Base-by-base conservation (phyloP, 169 alveolate genomes). In the Eimeria tenella region DNA sequence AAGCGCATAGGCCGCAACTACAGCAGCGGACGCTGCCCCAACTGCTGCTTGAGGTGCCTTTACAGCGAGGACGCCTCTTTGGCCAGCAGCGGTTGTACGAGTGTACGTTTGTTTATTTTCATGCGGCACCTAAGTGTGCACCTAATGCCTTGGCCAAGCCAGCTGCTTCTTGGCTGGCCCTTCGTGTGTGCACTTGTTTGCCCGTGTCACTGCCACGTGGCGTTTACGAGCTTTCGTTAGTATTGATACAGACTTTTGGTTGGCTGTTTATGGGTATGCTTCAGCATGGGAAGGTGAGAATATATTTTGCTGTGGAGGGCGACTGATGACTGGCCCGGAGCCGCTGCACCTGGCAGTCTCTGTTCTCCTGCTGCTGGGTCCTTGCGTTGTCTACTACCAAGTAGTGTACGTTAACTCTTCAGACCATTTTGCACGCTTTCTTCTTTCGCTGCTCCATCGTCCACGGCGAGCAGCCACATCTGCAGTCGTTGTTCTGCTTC, bases 261-360 rank as follows among this genome's bases (percentile, higher is more conserved):
- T 52, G 63, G 83, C 50, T 52, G 93, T 21, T 65, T 63, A 19
- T 50, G 79, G 1, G 49, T 4, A 52, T 86, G 52, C 23, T 65
- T 42, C 83, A 63, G 93, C 83, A 10, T 31, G 82, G 83, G 70
- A 50, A 15, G 83, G 93, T 10, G 71, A 50, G 83, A 86, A 65
- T 50, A 86, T 62, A 49, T 65, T 62, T 68, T 86, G 93, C 83
- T 86, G 79, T 52, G 82, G 83, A 13, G 93, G 93, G 83, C 60
- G 93, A 9, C 93, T 86, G 65, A 15, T 86, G 82, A 63, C 82
- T 50, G 93, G 93, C 11, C 93, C 93, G n/a, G 93, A 86, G 93
- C 93, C 93, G 23, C 55, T 86, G 50, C 68, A 63, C 83, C 93
- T 86, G 53, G 93, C 83, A 15, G 17, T 50, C 63, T 63, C 93